Evolutionary conservation across 805 yeast species (phyloP).

Genomic region (Ogataea wickerhamii): DNA sequence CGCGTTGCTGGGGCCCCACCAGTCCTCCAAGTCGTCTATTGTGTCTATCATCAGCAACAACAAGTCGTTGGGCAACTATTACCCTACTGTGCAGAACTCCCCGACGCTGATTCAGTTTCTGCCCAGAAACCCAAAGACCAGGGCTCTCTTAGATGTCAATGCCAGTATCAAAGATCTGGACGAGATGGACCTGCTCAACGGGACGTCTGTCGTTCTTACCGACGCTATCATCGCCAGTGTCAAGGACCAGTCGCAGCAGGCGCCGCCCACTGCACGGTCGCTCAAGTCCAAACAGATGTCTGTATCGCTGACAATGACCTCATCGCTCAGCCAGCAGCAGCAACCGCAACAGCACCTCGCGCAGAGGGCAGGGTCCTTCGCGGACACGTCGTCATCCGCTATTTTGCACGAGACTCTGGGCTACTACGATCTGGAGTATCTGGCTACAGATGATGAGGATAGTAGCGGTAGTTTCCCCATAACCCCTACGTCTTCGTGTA

Average conservation of each 20-base stretch:
- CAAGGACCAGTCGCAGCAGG: conserved; percentile 8
- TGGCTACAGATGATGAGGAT: conserved; percentile 17
- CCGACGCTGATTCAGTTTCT: conserved; percentile 54
- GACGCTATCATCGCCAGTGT: conserved; percentile 13
- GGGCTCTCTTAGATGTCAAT: conserved; percentile 45
- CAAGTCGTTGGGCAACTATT: conserved; percentile 56
- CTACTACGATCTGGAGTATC: conserved; percentile 30
- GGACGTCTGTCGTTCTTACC: conserved; percentile 14
- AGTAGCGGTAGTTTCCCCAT: conserved; percentile 8
- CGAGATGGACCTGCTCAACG: conserved; percentile 23
- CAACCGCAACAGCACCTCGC: neutral
- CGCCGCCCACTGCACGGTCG: conserved; percentile 1
- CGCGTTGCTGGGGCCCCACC: conserved; percentile 32
- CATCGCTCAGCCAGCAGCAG: conserved; percentile 3
- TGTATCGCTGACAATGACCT: conserved; percentile 6
- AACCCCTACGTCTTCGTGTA: conserved; percentile 11
- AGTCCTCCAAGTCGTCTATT: conserved; percentile 31
- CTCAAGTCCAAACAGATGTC: conserved; percentile 2
- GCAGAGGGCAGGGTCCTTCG: neutral
- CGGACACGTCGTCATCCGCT: conserved; percentile 9
- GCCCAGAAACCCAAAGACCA: conserved; percentile 39
- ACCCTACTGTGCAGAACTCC: conserved; percentile 64
- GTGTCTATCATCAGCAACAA: conserved; percentile 29
- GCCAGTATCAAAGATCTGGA: conserved; percentile 39
- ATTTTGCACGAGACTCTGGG: conserved; percentile 18